Base-by-base conservation (phyloP, 164 flowering plant species). In the Stephania cephalantha region DNA sequence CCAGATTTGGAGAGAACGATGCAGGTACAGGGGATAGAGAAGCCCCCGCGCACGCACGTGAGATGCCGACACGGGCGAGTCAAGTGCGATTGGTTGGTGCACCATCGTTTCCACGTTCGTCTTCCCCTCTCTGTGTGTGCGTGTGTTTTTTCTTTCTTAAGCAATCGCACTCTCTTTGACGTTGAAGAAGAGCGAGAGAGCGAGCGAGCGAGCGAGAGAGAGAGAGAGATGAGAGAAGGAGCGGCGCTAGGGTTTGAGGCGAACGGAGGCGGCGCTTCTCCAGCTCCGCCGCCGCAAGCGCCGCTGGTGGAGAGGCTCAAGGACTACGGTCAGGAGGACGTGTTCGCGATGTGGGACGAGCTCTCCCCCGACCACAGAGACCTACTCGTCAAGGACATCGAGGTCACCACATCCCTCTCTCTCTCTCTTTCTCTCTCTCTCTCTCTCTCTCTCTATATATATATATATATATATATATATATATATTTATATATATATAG, bases 261-360 rank as follows among this genome's bases (percentile, higher is more conserved):
- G 5, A 9, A 11, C 42, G 22, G 13, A 15, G 85, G 46, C 8
- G 12, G 66, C 12, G 68, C 66, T 9, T 18, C 78, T 45, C n/a
- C 64, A 1, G 30, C 66, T 6, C 31, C 77, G 5, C 98, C 95
- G 2, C 99, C 97, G 1, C 96, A 90, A 77, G 83, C 87, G 8
- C 81, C 93, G 46, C 79, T 95, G 1, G 98, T 95, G 1, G 98
- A 95, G 86, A 78, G 98, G 73, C 86, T 95, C 76, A 95, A 95
- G 84, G 99, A 95, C 82, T 93, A 91, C 74, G 98, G 95, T 3
- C 98, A 95, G 71, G 97, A 92, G 79, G 94, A 95, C 74, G 90
- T 75, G n/a, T 93, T 95, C 75, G 86, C 93, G 25, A 89, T 90
- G 50, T 95, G 99, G 99, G 97, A 92, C n/a, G 95, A 95, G 70